These are phyloP conservation scores for Fusarium subtropicale DNA, from an alignment of 2,329 filamentous ascomycete species.

Conservation along the genomic window DNA sequence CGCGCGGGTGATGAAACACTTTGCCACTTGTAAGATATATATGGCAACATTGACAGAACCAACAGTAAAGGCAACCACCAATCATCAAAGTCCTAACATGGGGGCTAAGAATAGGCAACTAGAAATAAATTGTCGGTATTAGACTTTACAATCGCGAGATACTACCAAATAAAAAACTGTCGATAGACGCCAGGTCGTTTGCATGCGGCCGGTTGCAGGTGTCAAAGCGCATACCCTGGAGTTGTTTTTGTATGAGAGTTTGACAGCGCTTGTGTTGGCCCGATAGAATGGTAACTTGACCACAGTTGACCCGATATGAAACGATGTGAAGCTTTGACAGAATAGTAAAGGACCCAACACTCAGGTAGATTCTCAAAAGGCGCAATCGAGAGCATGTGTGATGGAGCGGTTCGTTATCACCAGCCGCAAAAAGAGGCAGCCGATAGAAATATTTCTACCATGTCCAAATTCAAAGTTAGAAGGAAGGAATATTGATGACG, in stretches of 20 bases:
- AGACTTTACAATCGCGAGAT: too few species aligned
- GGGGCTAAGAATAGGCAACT: background rate
- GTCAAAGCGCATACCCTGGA: constrained; percentile 14
- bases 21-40: constrained; percentile 11
- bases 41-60: background rate
- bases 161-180: background rate
- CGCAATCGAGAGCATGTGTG: background rate
- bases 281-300: constrained; percentile 18
- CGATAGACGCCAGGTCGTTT: constrained; percentile 7
- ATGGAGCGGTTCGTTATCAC: background rate
- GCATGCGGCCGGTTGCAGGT: background rate
- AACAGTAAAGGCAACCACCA: constrained; percentile 1
- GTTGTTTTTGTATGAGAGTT: background rate
- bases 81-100: background rate
- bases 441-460: background rate
- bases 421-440: constrained; percentile 28
- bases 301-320: constrained; percentile 8
- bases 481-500: background rate
- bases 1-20: constrained; percentile 17
- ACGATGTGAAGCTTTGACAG: background rate
- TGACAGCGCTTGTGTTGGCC: constrained; percentile 19
- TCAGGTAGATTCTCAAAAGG: background rate
- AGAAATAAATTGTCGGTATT: background rate
- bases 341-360: background rate
- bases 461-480: background rate